A percentile compares a stretch with the other conserved stretches of the same genome.
phyloP scores from a whole-genome alignment of 2,329 filamentous ascomycete genomes.

The Anthostomella pinea region DNA sequence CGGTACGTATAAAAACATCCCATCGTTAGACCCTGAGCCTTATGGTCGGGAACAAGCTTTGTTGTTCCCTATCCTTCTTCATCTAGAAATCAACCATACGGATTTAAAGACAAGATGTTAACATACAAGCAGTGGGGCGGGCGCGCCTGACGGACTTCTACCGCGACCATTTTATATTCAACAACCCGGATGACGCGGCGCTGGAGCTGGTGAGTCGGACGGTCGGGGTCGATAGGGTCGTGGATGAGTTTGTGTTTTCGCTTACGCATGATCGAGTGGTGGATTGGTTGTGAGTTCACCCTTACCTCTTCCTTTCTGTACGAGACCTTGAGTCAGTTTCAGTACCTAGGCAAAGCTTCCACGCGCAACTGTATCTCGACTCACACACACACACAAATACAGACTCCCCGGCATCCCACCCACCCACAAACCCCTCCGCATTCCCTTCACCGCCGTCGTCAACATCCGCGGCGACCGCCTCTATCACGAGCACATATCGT shows the following conservation, averaged over 20 bases:
- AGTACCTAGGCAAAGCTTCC: background rate
- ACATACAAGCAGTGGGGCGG: too few relatives aligned
- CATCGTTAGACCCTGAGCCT: too few relatives aligned
- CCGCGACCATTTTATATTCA: conserved; percentile 70
- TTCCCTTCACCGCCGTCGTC: conserved; percentile 64
- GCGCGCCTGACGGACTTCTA: conserved; percentile 65
- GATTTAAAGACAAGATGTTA: too few relatives aligned
- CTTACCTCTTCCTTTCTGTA: background rate
- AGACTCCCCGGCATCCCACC: conserved; percentile 59
- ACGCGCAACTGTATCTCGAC: too few relatives aligned
- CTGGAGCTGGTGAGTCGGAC: conserved; percentile 71
- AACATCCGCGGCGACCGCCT: conserved; percentile 66
- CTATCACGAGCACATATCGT: conserved; percentile 69
- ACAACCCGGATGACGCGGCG: conserved; percentile 64
- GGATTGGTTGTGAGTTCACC: conserved; percentile 62
- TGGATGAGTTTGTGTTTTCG: conserved; percentile 67
- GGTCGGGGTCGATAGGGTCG: conserved; percentile 66
- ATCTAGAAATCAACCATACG: too few relatives aligned
- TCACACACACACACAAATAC: background rate
- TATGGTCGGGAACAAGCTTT: too few relatives aligned
- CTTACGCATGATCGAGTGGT: conserved; percentile 62
- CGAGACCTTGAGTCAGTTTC: too few relatives aligned
- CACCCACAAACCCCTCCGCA: conserved; percentile 49
- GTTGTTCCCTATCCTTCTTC: too few relatives aligned
- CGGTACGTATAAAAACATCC: conserved; percentile 17